Percentiles rank a stretch among this genome's conserved stretches.
Evolutionary conservation across 2,329 filamentous ascomycete species (phyloP).

Genomic region (Fusarium begoniae): DNA sequence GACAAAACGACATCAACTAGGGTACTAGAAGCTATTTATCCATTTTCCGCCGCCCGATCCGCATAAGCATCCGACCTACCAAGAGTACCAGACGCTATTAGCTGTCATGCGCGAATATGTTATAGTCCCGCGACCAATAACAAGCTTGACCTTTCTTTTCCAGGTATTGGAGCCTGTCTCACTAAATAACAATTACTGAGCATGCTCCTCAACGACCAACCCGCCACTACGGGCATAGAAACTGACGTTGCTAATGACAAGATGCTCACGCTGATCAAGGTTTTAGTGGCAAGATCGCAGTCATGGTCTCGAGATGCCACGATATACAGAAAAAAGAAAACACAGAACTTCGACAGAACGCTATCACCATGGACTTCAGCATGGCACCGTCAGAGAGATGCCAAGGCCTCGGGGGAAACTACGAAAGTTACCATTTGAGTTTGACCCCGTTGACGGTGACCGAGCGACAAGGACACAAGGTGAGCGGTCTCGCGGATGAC

Average conservation of each 20-base stretch:
- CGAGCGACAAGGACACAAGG: neutral
- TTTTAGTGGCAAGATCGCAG: neutral
- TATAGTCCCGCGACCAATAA: neutral
- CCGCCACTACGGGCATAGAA: neutral
- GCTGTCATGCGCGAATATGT: rapidly evolving
- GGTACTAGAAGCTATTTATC: neutral
- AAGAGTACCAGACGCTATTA: neutral
- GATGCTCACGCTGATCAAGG: neutral
- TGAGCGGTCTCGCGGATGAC: neutral
- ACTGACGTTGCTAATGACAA: neutral
- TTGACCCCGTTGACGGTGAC: neutral
- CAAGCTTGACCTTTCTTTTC: neutral
- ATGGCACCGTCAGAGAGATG: too few species aligned
- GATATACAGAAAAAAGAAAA: neutral
- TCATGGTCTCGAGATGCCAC: neutral
- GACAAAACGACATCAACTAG: rapidly evolving
- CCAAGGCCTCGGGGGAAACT: neutral
- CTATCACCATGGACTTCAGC: neutral
- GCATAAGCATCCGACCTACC: rapidly evolving
- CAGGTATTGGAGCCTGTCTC: neutral
- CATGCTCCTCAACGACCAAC: neutral
- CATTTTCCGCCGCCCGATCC: neutral
- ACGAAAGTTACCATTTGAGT: neutral
- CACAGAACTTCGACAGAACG: neutral
- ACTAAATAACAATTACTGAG: too few species aligned